Percentiles rank a stretch among this genome's conserved stretches.
phyloP scores from a whole-genome alignment of 2,329 filamentous ascomycete species.

The Clarireedia hainanense region DNA sequence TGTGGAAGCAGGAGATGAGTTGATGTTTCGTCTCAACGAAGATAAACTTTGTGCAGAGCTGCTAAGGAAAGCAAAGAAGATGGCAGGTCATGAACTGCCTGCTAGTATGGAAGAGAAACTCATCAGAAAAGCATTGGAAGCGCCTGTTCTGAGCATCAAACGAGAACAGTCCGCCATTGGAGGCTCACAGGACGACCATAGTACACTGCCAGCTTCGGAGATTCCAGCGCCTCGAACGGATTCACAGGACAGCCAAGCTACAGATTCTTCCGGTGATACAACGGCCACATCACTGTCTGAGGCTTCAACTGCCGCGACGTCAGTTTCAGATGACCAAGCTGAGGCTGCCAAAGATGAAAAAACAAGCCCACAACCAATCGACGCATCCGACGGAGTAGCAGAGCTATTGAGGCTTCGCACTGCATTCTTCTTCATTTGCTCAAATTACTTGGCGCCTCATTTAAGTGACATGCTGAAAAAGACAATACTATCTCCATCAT shows the following conservation, averaged over 20 bases:
- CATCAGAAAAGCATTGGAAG: constrained; percentile 66
- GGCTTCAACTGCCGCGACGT: constrained; percentile 32
- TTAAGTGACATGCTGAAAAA: constrained; percentile 33
- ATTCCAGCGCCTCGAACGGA: constrained; percentile 26
- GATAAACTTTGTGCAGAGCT: constrained; percentile 60
- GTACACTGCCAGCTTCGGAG: constrained; percentile 18
- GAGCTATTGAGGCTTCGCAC: constrained; percentile 41
- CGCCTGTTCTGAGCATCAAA: constrained; percentile 63
- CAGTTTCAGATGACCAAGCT: constrained; percentile 25
- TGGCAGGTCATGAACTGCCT: constrained; percentile 61
- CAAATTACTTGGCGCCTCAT: constrained; percentile 38
- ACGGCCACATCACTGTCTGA: constrained; percentile 32
- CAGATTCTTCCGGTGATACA: constrained; percentile 27
- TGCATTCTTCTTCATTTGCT: constrained; percentile 40
- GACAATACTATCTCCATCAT: constrained; percentile 30
- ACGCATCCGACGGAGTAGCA: constrained; percentile 30
- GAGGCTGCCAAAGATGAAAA: constrained; percentile 17
- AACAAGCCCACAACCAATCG: constrained; percentile 15
- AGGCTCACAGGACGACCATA: constrained; percentile 24
- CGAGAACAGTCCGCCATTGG: constrained; percentile 36
- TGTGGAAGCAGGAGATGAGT: constrained; percentile 75
- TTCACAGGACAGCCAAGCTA: constrained; percentile 28
- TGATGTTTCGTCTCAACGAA: constrained; percentile 73
- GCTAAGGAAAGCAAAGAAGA: constrained; percentile 61
- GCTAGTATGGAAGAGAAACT: constrained; percentile 80